Percentiles rank a stretch among this genome's conserved stretches.
Evolutionary conservation across 345 rosid genomes (phyloP).

Genomic region (Arabis hirsuta): DNA sequence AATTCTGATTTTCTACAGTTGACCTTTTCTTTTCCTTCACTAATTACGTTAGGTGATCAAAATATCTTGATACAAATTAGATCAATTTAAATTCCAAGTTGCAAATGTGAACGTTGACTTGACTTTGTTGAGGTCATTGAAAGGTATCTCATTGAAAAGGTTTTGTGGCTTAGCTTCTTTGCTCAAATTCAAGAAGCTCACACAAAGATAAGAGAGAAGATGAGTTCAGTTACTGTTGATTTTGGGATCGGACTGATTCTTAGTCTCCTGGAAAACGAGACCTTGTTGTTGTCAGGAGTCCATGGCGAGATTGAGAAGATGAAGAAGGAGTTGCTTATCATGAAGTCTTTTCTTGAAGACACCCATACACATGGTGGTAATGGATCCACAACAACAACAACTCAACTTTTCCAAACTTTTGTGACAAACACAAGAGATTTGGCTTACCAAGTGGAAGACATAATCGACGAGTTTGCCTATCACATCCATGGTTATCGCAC

Average conservation of each 20-base stretch:
- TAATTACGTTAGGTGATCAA: background rate
- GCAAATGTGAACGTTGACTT: constrained; percentile 26
- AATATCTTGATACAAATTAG: background rate
- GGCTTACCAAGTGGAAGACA: constrained; percentile 48
- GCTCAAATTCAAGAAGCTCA: constrained; percentile 18
- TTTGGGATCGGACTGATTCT: constrained; percentile 37
- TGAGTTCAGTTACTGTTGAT: constrained; percentile 40
- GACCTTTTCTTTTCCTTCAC: background rate
- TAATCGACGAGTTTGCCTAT: constrained; percentile 45
- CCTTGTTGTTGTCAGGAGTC: constrained; percentile 37
- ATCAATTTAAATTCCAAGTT: background rate
- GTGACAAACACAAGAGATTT: constrained; percentile 39
- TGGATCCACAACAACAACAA: constrained; percentile 22
- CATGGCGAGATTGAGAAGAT: constrained; percentile 40
- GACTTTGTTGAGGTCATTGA: too few relatives aligned
- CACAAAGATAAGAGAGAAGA: constrained; percentile 18
- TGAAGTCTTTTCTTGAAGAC: constrained; percentile 47
- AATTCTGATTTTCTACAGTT: constrained; percentile 23
- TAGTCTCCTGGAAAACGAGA: constrained; percentile 42
- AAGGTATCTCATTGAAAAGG: too few relatives aligned
- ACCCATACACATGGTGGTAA: constrained; percentile 18
- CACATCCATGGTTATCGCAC: constrained; percentile 32
- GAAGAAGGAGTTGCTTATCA: constrained; percentile 45
- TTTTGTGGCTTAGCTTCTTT: background rate
- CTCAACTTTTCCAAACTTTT: constrained; percentile 39